Base-by-base conservation (phyloP, 352 stramenopile genomes). In the Globisporangium megalacanthum region DNA sequence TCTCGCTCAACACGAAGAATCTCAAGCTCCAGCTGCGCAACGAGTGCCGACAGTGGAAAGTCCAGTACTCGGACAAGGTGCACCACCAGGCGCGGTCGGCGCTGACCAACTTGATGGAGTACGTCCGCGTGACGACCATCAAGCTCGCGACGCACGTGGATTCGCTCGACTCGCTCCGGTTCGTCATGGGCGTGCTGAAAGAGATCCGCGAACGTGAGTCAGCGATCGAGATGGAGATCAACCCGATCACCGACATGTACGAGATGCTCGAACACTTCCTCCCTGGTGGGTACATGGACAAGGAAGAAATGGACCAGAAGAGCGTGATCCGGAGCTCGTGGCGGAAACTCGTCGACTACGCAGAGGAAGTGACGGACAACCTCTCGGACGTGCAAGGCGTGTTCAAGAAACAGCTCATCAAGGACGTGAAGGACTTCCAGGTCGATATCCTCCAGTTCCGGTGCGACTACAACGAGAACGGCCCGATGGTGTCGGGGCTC, bases 261-360 rank as follows among this genome's bases (percentile, higher is more conserved):
- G 69, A 86, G 4, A 93, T 96, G 86, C 76, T 96, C 7, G 86
- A 96, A 57, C 81, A 93, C 45, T 95, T 88, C 49, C 56, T 96
- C 1, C 87, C 87, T 17, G 86, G 79, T 20, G 86, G 86, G 8
- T 84, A 89, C 60, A 90, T 95, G 68, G 82, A 95, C 58, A 88
- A 89, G 47, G 81, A 91, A 47, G 88, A 97, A 64, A 94, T 97
- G 66, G 87, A 97, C 48, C 81, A 97, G 57, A 97, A 97, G 62
- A 94, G 75, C 49, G 73, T 96, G 1, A 65, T 97, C 25, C 80
- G 84, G 5, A 76, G 75, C 20, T 77, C 73, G 14, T 97, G 91
- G 90, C 72, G 77, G 6, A 94, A 91, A 51, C 75, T 97, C 9
- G 80, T 96, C 0, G 87, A 96, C 48, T 85, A 92, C 41, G 88